These are phyloP conservation scores for Penicillium hesseltinei DNA, from an alignment of 2,329 filamentous ascomycete species.

Conservation along the genomic window DNA sequence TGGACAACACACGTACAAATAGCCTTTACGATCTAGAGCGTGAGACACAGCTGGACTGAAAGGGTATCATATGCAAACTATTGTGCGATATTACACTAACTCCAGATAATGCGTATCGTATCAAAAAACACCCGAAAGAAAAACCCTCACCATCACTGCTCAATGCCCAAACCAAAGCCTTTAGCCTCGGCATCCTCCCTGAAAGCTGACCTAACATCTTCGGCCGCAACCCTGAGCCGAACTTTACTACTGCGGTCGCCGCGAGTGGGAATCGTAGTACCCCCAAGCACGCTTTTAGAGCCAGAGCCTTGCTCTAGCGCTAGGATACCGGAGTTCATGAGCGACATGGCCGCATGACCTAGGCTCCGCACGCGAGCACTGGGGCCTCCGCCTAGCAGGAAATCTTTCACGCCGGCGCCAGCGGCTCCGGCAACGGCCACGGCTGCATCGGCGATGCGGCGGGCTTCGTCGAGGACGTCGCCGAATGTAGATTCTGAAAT, in stretches of 20 bases:
- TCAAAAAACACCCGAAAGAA: not conserved
- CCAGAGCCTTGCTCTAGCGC: constrained; percentile 63
- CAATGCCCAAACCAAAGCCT: constrained; percentile 64
- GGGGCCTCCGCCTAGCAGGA: constrained; percentile 52
- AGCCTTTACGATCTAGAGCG: not conserved
- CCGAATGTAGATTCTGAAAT: constrained; percentile 83
- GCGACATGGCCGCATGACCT: constrained; percentile 71
- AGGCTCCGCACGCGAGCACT: constrained; percentile 57
- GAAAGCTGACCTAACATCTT: constrained; percentile 85
- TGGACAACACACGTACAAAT: not conserved
- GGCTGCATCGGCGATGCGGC: constrained; percentile 56
- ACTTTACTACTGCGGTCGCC: constrained; percentile 87
- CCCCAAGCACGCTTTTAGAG: constrained; percentile 29
- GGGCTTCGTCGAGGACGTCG: constrained; percentile 84
- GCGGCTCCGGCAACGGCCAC: constrained; percentile 51
- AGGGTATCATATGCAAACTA: constrained; percentile 21
- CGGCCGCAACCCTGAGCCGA: constrained; percentile 79
- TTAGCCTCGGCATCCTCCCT: constrained; percentile 85
- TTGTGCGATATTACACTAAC: constrained; percentile 9
- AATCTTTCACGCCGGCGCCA: constrained; percentile 57
- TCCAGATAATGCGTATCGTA: constrained; percentile 11
- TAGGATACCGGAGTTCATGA: constrained; percentile 84
- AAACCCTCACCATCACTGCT: constrained; percentile 22
- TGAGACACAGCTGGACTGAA: not conserved
- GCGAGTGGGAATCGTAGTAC: constrained; percentile 55